Evolutionary conservation across 768 basidiomycete genomes (phyloP), one percentile per base, ranked within the genome.

Genomic region (Russula sp.): DNA sequence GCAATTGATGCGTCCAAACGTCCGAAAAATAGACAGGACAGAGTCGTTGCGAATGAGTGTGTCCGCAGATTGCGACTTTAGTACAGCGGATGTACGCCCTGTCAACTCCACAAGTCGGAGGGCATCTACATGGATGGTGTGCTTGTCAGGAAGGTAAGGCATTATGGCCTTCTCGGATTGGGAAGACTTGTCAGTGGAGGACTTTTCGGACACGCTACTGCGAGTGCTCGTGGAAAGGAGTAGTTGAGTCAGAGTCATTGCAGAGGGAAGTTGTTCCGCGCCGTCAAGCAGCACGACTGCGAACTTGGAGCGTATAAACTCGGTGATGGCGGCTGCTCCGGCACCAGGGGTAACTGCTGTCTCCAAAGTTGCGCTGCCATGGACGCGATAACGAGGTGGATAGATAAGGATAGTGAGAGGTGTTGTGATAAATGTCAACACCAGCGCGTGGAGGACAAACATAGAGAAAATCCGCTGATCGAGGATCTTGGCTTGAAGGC

Each of bases 81-180:
- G 82, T 39, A 96, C 83, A 1, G 89, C 88, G 2, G 91, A 93
- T 1, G 90, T 90, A 60, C 97, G 88, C 41, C 87, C 87, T 1
- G 91, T 90, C 48, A 98, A 76, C 70, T 98, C 94, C 67, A 98
- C 83, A 8, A 98, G 80, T 20, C 95, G 92, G 2, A 98, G 79
- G 0, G 89, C 88, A 65, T 92, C 83, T 38, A 96, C 77, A 10
- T 76, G 73, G 54, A 84, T 73, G 20, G 55, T 18, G 34, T 13
- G 73, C 38, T 32, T 18, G 6, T 58, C 22, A 70, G 54, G 79
- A 72, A 20, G 52, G 22, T 56, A 43, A 20, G 58, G 22, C 5
- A 45, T 38, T 34, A 25, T 38, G 18, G 47, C 35, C 6, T n/a
- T 46, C 32, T 60, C 41, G 39, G 39, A 36, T 25, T 32, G 29